phyloP scores from a whole-genome alignment of 352 stramenopile genomes.

The Aphanomyces astaci region DNA sequence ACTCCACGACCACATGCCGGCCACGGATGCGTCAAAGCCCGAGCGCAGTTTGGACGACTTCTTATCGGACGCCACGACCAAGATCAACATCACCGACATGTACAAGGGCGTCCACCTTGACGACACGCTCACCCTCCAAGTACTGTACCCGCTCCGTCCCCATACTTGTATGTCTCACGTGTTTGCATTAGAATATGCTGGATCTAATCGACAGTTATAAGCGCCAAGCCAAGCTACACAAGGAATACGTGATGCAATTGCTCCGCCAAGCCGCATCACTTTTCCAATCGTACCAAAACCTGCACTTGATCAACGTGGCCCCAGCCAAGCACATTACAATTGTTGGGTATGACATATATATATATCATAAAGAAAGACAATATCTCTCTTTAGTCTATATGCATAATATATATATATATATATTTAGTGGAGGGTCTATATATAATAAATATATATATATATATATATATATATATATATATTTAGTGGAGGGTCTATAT shows the following conservation, averaged over 20 bases:
- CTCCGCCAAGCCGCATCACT: constrained; percentile 50
- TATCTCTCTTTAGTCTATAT: too few relatives aligned
- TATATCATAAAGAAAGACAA: too few relatives aligned
- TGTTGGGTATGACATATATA: constrained; percentile 41
- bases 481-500: too few relatives aligned
- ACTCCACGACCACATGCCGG: constrained; percentile 68
- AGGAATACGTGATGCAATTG: constrained; percentile 65
- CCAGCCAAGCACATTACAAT: constrained; percentile 71
- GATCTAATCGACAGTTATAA: constrained; percentile 71
- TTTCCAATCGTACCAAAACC: constrained; percentile 45
- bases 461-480: too few relatives aligned
- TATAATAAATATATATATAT: too few relatives aligned
- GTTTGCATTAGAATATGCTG: constrained; percentile 35
- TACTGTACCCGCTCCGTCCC: neutral
- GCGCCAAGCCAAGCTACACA: constrained; percentile 62
- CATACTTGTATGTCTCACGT: neutral
- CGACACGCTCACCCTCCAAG: constrained; percentile 50
- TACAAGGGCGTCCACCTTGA: constrained; percentile 56
- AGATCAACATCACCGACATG: constrained; percentile 82
- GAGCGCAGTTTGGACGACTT: constrained; percentile 3
- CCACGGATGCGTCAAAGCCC: constrained; percentile 33
- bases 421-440: too few relatives aligned
- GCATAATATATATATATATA: too few relatives aligned
- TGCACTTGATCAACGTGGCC: constrained; percentile 58
- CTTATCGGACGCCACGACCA: constrained; percentile 23